These are phyloP conservation scores for Haplosporangium gracile DNA, from an alignment of 192 early-diverging fungal genomes.

Conservation along the genomic window DNA sequence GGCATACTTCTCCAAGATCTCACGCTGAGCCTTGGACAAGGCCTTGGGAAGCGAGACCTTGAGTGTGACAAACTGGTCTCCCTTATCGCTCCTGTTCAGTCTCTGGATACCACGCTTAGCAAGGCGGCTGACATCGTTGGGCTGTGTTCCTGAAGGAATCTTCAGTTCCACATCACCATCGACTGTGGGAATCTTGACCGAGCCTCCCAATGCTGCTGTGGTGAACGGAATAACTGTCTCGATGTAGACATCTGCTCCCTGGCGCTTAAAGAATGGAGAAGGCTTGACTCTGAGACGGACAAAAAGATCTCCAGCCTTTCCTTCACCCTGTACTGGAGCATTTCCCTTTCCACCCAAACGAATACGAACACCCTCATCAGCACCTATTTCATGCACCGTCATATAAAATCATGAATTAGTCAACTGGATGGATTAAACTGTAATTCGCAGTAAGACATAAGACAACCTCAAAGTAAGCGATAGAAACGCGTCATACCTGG, in stretches of 20 bases:
- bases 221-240: conserved; percentile 84
- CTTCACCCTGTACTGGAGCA: conserved; percentile 78
- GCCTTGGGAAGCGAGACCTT: conserved; percentile 85
- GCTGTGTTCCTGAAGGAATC: conserved; percentile 88
- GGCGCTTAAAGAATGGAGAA: conserved; percentile 84
- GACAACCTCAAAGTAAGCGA: not conserved
- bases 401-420: not conserved
- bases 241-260: conserved; percentile 84
- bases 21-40: conserved; percentile 59
- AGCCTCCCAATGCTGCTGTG: conserved; percentile 91
- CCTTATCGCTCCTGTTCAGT: conserved; percentile 69
- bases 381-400: conserved; percentile 57
- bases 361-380: conserved; percentile 87
- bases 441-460: not conserved
- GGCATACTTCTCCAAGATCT: conserved; percentile 75
- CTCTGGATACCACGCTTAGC: conserved; percentile 81
- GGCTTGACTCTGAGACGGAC: conserved; percentile 83
- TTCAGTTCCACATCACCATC: conserved; percentile 97
- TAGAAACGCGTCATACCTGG: conserved; percentile 59
- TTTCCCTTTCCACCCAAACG: conserved; percentile 86
- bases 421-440: not conserved
- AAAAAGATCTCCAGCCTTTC: conserved; percentile 86
- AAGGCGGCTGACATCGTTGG: conserved; percentile 86
- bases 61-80: conserved; percentile 93
- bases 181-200: conserved; percentile 88